Base-by-base conservation (phyloP, 208 protist genomes). In the Trypanosomatidae sp. region DNA sequence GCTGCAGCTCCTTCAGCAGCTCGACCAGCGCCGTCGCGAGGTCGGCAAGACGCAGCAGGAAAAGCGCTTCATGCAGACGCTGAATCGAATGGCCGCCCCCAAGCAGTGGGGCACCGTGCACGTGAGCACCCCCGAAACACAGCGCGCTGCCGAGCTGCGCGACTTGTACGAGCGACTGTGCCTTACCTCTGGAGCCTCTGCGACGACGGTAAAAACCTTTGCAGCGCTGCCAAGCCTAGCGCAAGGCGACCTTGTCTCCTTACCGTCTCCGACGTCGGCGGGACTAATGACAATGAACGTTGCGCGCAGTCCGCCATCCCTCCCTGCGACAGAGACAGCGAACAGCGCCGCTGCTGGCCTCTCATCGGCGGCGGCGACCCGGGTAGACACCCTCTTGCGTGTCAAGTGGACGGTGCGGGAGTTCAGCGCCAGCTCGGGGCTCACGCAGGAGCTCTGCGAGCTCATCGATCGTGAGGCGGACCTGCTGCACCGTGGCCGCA, bases 331-430 rank as follows among this genome's bases (percentile, higher is more conserved):
- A 28, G 43, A 33, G 9, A 41, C 22, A 12, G 28, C 33, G 22
- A 44, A 33, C 69, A 56, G 19, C 4, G 53, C 47, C 30, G 44
- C 41, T 9, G 62, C 55, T 33, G 69, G 62, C 30, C 55, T 76
- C 9, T 46, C 58, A 44, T 77, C 64, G 46, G 62, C 65, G 13
- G 74, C 79, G 33, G 69, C 93, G 89, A 68, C 97, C 43, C 88
- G 98, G 10, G 85, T 99, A 25, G 98, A 99, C 73, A 86, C 98
- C 28, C 87, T 99, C 39, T 78, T 99, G n/a, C 96, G 98, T 66
- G 89, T 99, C 44, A 99, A 99, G 86, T 98, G 95, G 93, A 98
- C 97, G 0, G 97, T 99, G 19, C 98, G 98, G 71, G 95, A 99
- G 85, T 99, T 98, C 80, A 81, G 97, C 71, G 59, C 59, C 17